phyloP scores from a whole-genome alignment of 2,329 filamentous ascomycete genomes.

The Microdochium nivale region DNA sequence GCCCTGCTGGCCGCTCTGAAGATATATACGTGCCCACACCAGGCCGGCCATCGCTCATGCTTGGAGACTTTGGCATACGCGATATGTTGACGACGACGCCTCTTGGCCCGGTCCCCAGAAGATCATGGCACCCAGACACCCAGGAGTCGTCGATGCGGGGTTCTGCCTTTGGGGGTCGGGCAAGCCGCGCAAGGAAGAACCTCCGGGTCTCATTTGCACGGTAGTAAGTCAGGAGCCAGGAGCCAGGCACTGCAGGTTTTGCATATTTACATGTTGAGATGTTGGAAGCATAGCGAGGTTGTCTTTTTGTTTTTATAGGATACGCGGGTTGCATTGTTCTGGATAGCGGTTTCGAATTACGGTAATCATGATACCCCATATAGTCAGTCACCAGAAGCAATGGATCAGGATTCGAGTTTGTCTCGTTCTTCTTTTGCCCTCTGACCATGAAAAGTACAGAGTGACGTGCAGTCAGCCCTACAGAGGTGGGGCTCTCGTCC shows the following conservation, averaged over 20 bases:
- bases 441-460: no score
- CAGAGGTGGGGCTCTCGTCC: no score
- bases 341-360: neutral
- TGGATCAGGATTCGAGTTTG: no score
- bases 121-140: constrained; percentile 10
- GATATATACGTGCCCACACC: constrained; percentile 19
- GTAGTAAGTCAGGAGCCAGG: no score
- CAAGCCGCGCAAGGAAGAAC: constrained; percentile 14
- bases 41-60: constrained; percentile 19
- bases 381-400: neutral
- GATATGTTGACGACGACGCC: constrained; percentile 18
- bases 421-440: no score
- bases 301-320: neutral
- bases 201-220: constrained; percentile 17
- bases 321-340: neutral
- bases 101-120: constrained; percentile 18
- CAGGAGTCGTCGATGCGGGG: constrained; percentile 14
- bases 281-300: neutral
- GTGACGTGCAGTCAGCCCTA: no score
- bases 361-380: neutral
- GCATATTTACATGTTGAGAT: neutral
- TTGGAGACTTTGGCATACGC: constrained; percentile 13
- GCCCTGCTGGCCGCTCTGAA: constrained; percentile 4
- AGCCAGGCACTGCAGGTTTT: neutral
- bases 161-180: constrained; percentile 12